These are phyloP conservation scores for Trichoderma erinaceum DNA, from an alignment of 495 filamentous ascomycete genomes.

Conservation along the genomic window DNA sequence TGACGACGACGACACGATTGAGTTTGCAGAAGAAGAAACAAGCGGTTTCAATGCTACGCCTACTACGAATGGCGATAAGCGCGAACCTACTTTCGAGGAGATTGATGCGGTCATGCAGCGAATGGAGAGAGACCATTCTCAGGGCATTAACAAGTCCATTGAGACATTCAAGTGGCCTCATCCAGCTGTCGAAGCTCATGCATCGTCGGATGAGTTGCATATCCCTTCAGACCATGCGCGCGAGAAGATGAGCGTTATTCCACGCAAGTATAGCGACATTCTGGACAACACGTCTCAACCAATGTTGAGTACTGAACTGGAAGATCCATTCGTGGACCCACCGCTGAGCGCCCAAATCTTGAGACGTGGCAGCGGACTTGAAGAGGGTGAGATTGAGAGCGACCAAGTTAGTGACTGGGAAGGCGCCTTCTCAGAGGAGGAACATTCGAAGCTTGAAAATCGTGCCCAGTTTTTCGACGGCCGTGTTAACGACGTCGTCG, in stretches of 20 bases:
- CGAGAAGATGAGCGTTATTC: slow-evolving; percentile 72
- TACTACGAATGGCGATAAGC: slow-evolving; percentile 13
- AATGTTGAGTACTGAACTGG: slow-evolving; percentile 34
- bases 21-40: not conserved
- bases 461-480: slow-evolving; percentile 77
- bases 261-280: slow-evolving; percentile 47
- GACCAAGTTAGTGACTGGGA: slow-evolving; percentile 85
- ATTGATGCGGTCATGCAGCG: slow-evolving; percentile 83
- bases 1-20: slow-evolving; percentile 1
- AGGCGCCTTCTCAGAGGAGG: slow-evolving; percentile 71
- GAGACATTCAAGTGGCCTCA: slow-evolving; percentile 41
- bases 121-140: slow-evolving; percentile 60
- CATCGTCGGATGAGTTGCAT: slow-evolving; percentile 51
- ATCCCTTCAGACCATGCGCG: slow-evolving; percentile 53
- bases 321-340: slow-evolving; percentile 45
- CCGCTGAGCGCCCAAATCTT: slow-evolving; percentile 25
- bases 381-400: slow-evolving; percentile 50
- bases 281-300: slow-evolving; percentile 29
- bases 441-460: slow-evolving; percentile 71
- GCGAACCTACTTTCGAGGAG: slow-evolving; percentile 64
- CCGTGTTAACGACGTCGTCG: slow-evolving; percentile 79
- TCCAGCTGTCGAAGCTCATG: slow-evolving; percentile 30
- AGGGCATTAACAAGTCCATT: slow-evolving; percentile 59
- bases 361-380: not conserved
- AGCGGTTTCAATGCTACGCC: not conserved